These are phyloP conservation scores for Polychaeton citri DNA, from an alignment of 2,329 filamentous ascomycete genomes.

Conservation along the genomic window DNA sequence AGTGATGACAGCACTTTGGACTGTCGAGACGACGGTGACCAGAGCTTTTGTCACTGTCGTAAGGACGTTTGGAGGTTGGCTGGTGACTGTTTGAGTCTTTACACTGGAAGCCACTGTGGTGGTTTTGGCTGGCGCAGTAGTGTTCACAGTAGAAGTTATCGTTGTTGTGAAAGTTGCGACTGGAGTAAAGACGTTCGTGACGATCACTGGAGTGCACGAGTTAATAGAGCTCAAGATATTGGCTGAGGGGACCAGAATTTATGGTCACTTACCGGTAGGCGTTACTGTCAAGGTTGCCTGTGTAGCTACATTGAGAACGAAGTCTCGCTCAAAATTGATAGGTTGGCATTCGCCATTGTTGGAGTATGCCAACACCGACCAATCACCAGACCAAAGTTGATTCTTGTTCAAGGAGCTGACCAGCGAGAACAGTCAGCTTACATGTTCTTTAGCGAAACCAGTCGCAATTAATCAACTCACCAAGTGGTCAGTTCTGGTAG, in stretches of 20 bases:
- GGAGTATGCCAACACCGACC: slow-evolving; percentile 29
- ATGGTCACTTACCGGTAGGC: slow-evolving; percentile 7
- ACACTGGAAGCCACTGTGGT: slow-evolving; percentile 9
- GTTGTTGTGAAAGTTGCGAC: slow-evolving; percentile 17
- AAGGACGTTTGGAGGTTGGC: slow-evolving; percentile 3
- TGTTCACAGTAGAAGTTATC: slow-evolving; percentile 1
- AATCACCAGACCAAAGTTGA: slow-evolving; percentile 29
- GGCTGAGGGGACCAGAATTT: too few relatives aligned
- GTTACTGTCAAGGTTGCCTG: slow-evolving; percentile 19
- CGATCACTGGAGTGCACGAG: slow-evolving; percentile 10
- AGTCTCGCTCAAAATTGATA: slow-evolving; percentile 33
- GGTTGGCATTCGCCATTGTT: slow-evolving; percentile 31
- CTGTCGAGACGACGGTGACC: slow-evolving; percentile 14
- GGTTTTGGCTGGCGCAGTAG: slow-evolving; percentile 5
- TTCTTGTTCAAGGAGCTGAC: slow-evolving; percentile 19
- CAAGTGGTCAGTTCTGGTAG: slow-evolving; percentile 28
- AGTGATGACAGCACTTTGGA: slow-evolving; percentile 6
- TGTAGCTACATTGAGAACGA: slow-evolving; percentile 23
- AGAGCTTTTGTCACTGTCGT: slow-evolving; percentile 10
- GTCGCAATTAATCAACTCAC: not conserved
- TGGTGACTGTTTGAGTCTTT: slow-evolving; percentile 4
- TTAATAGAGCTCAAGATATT: too few relatives aligned
- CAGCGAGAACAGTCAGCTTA: too few relatives aligned
- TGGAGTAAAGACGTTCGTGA: slow-evolving; percentile 10
- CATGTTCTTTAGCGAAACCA: too few relatives aligned